Evolutionary conservation across 2,329 filamentous ascomycete genomes (phyloP).

Genomic region (Thielaviopsis populi): DNA sequence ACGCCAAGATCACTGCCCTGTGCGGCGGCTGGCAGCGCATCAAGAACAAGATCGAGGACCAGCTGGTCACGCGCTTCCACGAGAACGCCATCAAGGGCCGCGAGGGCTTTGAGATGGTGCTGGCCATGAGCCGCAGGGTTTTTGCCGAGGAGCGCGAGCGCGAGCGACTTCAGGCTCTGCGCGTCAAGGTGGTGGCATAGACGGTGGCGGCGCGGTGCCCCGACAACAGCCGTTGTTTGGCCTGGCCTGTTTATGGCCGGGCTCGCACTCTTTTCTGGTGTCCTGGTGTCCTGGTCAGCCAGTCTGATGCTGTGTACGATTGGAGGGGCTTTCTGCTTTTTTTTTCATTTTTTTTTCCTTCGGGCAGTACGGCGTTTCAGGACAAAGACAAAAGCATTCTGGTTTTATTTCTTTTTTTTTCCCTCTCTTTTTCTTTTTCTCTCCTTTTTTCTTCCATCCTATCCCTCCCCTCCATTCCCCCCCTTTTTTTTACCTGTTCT

Average conservation of each 20-base stretch:
- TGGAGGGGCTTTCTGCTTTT: not conserved
- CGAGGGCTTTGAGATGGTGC: constrained; percentile 87
- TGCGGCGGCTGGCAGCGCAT: constrained; percentile 96
- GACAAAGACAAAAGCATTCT: not conserved
- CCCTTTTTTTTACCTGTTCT: not conserved
- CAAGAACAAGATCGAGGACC: constrained; percentile 90
- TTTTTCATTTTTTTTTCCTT: constrained; percentile 2
- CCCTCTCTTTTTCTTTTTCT: not conserved
- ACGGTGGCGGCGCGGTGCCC: too few species aligned
- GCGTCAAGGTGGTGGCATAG: constrained; percentile 3
- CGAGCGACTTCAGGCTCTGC: constrained; percentile 22
- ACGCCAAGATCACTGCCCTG: constrained; percentile 81
- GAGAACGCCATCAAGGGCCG: constrained; percentile 84
- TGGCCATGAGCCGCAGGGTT: constrained; percentile 81
- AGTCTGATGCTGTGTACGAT: not conserved
- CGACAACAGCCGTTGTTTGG: too few species aligned
- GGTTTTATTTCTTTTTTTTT: constrained; percentile 9
- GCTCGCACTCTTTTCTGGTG: too few species aligned
- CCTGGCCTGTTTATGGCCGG: too few species aligned
- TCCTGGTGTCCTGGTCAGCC: not conserved
- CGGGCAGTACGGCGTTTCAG: not conserved
- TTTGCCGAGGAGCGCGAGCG: constrained; percentile 78
- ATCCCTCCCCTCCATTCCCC: too few species aligned
- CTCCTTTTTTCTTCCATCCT: constrained; percentile 3
- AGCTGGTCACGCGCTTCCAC: constrained; percentile 71